Percentiles rank a stretch among this genome's conserved stretches.
phyloP scores from a whole-genome alignment of 805 yeast species.

The Sugiyamaella chiloensis region DNA sequence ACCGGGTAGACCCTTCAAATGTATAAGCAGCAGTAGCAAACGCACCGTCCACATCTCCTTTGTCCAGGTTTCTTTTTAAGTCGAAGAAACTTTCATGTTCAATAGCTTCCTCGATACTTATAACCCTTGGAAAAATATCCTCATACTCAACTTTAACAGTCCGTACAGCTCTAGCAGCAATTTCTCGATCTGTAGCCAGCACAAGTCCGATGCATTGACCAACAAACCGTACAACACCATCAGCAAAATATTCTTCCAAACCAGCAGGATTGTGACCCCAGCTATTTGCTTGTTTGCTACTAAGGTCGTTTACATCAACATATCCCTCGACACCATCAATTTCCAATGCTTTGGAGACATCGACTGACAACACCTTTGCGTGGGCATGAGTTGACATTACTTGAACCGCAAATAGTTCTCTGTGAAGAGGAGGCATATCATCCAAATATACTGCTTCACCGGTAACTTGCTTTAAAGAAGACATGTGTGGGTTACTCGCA shows the following conservation, averaged over 20 bases:
- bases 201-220: slow-evolving; percentile 47
- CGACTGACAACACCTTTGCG: slow-evolving; percentile 43
- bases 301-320: slow-evolving; percentile 41
- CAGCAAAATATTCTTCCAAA: slow-evolving; percentile 44
- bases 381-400: slow-evolving; percentile 43
- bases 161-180: slow-evolving; percentile 43
- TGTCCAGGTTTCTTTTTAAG: slow-evolving; percentile 34
- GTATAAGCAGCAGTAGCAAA: slow-evolving; percentile 34
- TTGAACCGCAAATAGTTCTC: slow-evolving; percentile 44
- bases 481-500: slow-evolving; percentile 42
- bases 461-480: slow-evolving; percentile 46
- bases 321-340: slow-evolving; percentile 45
- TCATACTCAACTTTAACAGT: slow-evolving; percentile 43
- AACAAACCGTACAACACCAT: slow-evolving; percentile 39
- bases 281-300: slow-evolving; percentile 36
- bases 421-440: slow-evolving; percentile 42
- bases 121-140: slow-evolving; percentile 36
- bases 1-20: slow-evolving; percentile 39
- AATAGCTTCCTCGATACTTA: slow-evolving; percentile 45
- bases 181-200: slow-evolving; percentile 39
- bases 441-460: slow-evolving; percentile 48
- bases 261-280: slow-evolving; percentile 46
- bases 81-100: slow-evolving; percentile 40
- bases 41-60: slow-evolving; percentile 42
- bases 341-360: slow-evolving; percentile 37